Evolutionary conservation across 2,329 filamentous ascomycete genomes (phyloP), one percentile per base, ranked within the genome.

Genomic region (Epichloe gansuensis): DNA sequence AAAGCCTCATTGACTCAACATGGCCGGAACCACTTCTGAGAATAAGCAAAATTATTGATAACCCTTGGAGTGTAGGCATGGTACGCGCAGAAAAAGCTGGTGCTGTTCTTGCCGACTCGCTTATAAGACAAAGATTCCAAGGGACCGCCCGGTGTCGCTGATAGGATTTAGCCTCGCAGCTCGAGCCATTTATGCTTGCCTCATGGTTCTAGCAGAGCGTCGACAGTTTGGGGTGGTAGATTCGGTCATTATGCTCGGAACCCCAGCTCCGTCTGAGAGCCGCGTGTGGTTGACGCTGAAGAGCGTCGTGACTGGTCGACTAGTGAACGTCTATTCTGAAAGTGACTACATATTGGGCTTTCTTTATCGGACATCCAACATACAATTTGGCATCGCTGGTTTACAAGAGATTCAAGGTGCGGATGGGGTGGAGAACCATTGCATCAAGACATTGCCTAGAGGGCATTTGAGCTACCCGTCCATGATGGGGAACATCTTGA

Each of bases 321-420:
- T 96, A n/a, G 77, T 96, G 62, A 97, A 96, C 60, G 89, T 93
- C 3, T 96, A 85, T 65, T 94, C 88, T 1, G 82, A 85, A 50
- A 87, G 88, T 46, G 91, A 97, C 66, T 90, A 88, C 58, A 82
- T 96, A 25, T 81, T 97, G 2, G 90, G 83, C 1, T 95, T 96
- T 65, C 73, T 96, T 41, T 95, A 91, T 65, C 83, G 91, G 49
- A 88, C 82, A 3, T 88, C 86, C 51, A 89, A 85, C 59, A 79
- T 91, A 48, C 84, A 93, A 58, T 84, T 86, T 55, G 91, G 91
- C 2, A 77, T 97, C 37, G 90, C 91, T 0, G 91, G 91, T 0
- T 70, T 97, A 17, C 86, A 95, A 65, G 77, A 78, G 15, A 79
- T 93, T 35, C 74, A 80, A 42, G 83, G 82, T 13, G 80, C 89